These are phyloP conservation scores for Botryotinia globosa DNA, from an alignment of 2,329 filamentous ascomycete species.

Conservation along the genomic window DNA sequence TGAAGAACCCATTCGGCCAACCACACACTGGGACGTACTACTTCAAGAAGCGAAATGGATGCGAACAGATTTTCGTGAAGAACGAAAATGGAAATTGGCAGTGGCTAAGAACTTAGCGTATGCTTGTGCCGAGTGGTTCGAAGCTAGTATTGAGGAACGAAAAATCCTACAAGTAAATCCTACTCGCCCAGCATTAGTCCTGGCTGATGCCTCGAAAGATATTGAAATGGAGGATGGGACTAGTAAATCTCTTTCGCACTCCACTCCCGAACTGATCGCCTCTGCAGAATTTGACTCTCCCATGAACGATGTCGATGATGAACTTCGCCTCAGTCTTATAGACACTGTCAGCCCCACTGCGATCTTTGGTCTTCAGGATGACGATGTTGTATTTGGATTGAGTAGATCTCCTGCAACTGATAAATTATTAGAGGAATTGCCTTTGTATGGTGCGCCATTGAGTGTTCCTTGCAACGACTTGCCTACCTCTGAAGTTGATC, in stretches of 20 bases:
- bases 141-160: constrained; percentile 60
- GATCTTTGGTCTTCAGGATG: constrained; percentile 77
- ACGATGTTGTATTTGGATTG: constrained; percentile 78
- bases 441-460: constrained; percentile 69
- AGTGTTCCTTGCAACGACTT: constrained; percentile 58
- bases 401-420: constrained; percentile 72
- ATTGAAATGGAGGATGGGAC: constrained; percentile 37
- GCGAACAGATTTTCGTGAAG: constrained; percentile 91
- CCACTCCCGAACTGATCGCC: constrained; percentile 65
- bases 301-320: constrained; percentile 44
- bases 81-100: constrained; percentile 88
- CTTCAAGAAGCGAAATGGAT: constrained; percentile 96
- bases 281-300: constrained; percentile 60
- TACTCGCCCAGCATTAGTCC: constrained; percentile 44
- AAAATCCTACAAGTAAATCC: constrained; percentile 66
- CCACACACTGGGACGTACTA: constrained; percentile 81
- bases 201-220: constrained; percentile 36
- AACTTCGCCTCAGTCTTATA: constrained; percentile 35
- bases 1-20: constrained; percentile 72
- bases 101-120: constrained; percentile 76
- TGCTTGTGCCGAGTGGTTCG: constrained; percentile 80
- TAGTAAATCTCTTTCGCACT: constrained; percentile 41
- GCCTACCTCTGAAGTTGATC: constrained; percentile 56
- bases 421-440: constrained; percentile 74
- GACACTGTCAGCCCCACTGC: constrained; percentile 65